Conservation (phyloP, 1,284 basidiomycete species). For the Cryptococcus sp. region DNA sequence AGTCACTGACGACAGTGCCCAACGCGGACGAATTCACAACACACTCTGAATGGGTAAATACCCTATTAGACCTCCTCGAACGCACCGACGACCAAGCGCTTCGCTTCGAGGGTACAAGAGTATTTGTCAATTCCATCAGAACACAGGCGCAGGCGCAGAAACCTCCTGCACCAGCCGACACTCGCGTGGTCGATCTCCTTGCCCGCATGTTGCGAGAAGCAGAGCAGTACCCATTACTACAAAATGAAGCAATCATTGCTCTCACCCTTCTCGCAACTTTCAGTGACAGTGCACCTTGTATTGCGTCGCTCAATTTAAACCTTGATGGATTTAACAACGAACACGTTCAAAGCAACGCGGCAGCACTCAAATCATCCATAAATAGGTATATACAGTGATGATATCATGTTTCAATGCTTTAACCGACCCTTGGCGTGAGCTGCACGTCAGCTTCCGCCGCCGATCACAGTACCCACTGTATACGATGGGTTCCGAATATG, state of each 20-base stretch:
- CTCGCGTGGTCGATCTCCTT: constrained; percentile 64
- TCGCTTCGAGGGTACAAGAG: constrained; percentile 84
- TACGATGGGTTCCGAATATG: no score
- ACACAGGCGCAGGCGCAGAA: constrained; percentile 59
- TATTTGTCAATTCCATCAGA: constrained; percentile 77
- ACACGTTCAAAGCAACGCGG: no score
- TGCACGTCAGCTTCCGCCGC: neutral
- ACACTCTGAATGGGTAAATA: constrained; percentile 54
- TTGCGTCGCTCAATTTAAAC: no score
- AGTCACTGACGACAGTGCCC: neutral
- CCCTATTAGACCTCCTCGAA: constrained; percentile 71
- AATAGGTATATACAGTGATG: neutral
- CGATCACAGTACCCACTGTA: no score
- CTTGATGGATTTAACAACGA: no score
- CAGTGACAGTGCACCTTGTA: constrained; percentile 3
- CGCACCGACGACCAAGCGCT: constrained; percentile 80
- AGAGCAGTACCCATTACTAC: constrained; percentile 75
- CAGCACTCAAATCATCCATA: no score
- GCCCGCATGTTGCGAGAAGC: constrained; percentile 73
- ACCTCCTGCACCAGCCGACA: constrained; percentile 60
- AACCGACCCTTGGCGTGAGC: neutral
- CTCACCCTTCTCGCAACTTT: constrained; percentile 65
- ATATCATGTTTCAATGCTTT: neutral
- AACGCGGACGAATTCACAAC: constrained; percentile 23
- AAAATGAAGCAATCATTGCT: constrained; percentile 87